Conservation (phyloP, 208 protist species). For the Crithidia thermophila region DNA sequence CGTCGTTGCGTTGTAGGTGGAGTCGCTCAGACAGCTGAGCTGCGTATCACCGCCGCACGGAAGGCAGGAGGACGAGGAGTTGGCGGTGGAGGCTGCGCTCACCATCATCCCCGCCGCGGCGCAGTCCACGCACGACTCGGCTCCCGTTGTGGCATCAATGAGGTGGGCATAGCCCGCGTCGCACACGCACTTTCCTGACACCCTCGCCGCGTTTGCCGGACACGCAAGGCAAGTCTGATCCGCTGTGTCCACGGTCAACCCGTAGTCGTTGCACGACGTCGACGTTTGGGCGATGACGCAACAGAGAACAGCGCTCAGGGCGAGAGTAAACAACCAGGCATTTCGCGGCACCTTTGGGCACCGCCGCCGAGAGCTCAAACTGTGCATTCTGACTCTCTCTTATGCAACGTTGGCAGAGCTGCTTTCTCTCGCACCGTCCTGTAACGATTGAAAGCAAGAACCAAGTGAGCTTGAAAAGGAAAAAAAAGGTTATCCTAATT, state of each 20-base stretch:
- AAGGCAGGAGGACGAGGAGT: constrained; percentile 41
- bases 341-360: too few relatives aligned
- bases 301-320: background rate
- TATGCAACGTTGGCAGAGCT: too few relatives aligned
- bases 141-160: constrained; percentile 1
- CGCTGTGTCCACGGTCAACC: constrained; percentile 15
- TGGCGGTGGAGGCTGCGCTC: constrained; percentile 22
- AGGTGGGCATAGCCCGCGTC: constrained; percentile 34
- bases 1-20: constrained; percentile 34
- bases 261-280: constrained; percentile 5
- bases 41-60: constrained; percentile 49
- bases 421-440: too few relatives aligned
- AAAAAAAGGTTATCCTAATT: background rate
- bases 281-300: background rate
- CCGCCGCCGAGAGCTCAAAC: too few relatives aligned
- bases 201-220: constrained; percentile 16
- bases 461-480: too few relatives aligned
- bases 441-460: too few relatives aligned
- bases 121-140: constrained; percentile 40
- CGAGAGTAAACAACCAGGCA: background rate
- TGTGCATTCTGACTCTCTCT: too few relatives aligned
- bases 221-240: constrained; percentile 22
- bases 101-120: constrained; percentile 33
- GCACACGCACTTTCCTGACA: constrained; percentile 32
- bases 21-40: constrained; percentile 30